Evolutionary conservation across 768 basidiomycete genomes (phyloP).

Genomic region (Amanita molliuscula): DNA sequence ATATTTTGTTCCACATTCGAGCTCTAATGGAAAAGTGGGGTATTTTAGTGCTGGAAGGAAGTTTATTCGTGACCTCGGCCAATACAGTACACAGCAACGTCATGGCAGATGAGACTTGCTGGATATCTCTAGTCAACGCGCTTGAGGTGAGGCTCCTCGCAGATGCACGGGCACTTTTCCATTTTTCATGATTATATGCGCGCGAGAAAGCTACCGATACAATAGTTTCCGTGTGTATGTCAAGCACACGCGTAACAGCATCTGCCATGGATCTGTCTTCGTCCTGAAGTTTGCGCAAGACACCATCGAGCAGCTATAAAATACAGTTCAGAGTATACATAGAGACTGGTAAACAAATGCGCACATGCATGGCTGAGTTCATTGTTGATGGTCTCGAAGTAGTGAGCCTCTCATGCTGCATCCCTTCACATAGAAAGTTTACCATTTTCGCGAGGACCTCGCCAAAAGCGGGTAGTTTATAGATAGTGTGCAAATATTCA

Average conservation of each 20-base stretch:
- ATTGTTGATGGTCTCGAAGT: conserved; percentile 51
- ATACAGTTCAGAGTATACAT: background rate
- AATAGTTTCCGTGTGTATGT: conserved; percentile 28
- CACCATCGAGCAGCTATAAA: conserved; percentile 21
- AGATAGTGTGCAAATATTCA: conserved; percentile 50
- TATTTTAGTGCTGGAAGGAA: conserved; percentile 14
- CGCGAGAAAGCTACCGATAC: conserved; percentile 26
- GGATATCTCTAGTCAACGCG: conserved; percentile 22
- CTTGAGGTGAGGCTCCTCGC: conserved; percentile 25
- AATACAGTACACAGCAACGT: conserved; percentile 20
- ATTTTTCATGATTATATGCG: conserved; percentile 21
- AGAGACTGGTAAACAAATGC: conserved; percentile 15
- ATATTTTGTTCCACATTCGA: conserved; percentile 62
- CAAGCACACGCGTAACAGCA: conserved; percentile 21
- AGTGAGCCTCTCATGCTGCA: conserved; percentile 69
- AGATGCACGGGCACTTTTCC: conserved; percentile 23
- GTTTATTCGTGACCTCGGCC: conserved; percentile 13
- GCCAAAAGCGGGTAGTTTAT: conserved; percentile 35
- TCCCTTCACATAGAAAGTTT: conserved; percentile 68
- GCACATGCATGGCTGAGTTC: conserved; percentile 50
- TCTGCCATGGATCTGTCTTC: conserved; percentile 14
- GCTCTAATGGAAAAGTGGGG: conserved; percentile 33
- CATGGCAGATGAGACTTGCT: conserved; percentile 19
- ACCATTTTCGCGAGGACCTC: conserved; percentile 65
- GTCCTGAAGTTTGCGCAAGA: conserved; percentile 14